Percentiles rank a stretch among this genome's conserved stretches.
Evolutionary conservation across 257 asterid species (phyloP).

Genomic region (Vinca minor): DNA sequence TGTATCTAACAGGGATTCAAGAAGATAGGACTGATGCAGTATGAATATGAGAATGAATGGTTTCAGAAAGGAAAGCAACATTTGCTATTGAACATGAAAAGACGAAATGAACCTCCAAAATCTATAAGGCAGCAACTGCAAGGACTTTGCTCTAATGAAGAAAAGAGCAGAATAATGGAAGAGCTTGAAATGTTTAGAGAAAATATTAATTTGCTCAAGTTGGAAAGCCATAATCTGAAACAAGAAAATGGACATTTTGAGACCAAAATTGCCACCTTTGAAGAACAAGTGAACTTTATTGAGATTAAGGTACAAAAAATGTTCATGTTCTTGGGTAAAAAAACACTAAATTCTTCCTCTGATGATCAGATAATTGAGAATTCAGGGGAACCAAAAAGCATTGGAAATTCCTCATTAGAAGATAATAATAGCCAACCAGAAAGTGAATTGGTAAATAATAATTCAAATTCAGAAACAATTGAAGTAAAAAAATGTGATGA

Average conservation of each 20-base stretch:
- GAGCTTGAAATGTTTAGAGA: constrained; percentile 16
- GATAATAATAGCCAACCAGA: neutral
- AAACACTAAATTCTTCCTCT: constrained; percentile 9
- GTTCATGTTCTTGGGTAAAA: constrained; percentile 18
- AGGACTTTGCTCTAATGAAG: neutral
- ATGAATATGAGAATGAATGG: constrained; percentile 43
- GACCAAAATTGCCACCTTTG: constrained; percentile 14
- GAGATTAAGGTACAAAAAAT: constrained; percentile 14
- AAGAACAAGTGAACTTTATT: constrained; percentile 1
- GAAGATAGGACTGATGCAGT: constrained; percentile 44
- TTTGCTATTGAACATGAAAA: constrained; percentile 37
- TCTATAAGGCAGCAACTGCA: neutral
- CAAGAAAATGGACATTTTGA: constrained; percentile 22
- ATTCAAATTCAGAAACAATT: constrained; percentile 1
- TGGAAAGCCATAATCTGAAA: constrained; percentile 31
- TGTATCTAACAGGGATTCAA: constrained; percentile 40
- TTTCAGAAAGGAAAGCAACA: constrained; percentile 41
- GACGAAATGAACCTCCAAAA: constrained; percentile 18
- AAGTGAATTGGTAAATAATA: neutral
- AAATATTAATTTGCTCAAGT: constrained; percentile 11
- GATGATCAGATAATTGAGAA: constrained; percentile 9
- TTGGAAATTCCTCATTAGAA: neutral
- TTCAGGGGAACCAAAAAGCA: neutral
- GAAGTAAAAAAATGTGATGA: neutral
- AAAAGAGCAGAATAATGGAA: neutral